A percentile compares a stretch with the other conserved stretches of the same genome.
These are phyloP conservation scores for Trichoderma aggressivum DNA, from an alignment of 2,329 filamentous ascomycete species.

Conservation along the genomic window DNA sequence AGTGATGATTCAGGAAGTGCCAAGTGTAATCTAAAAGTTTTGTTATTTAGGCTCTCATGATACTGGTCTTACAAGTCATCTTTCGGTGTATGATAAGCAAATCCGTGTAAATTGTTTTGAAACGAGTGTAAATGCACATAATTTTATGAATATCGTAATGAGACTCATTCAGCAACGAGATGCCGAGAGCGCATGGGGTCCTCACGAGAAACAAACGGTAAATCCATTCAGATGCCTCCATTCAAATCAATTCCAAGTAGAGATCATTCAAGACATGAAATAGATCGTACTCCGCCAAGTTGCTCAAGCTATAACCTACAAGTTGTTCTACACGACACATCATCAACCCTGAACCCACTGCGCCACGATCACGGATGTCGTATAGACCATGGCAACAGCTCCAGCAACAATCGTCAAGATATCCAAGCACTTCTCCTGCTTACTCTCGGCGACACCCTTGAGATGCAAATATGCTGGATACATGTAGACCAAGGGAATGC, in stretches of 20 bases:
- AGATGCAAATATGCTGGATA: slow-evolving; percentile 71
- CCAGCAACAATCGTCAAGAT: slow-evolving; percentile 61
- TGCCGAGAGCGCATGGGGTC: not conserved
- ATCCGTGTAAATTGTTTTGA: not conserved
- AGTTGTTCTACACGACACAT: not conserved
- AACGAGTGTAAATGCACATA: not conserved
- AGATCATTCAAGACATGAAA: not conserved
- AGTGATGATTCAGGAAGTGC: not conserved
- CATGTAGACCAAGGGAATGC: slow-evolving; percentile 73
- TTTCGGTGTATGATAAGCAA: not conserved
- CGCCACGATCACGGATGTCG: slow-evolving; percentile 57
- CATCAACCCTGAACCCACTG: slow-evolving; percentile 32
- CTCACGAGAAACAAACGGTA: not conserved
- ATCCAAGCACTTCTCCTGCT: slow-evolving; percentile 56
- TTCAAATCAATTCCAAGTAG: not conserved
- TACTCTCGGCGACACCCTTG: slow-evolving; percentile 59
- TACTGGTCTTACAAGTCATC: not conserved
- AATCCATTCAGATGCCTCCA: not conserved
- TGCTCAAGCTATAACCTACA: not conserved
- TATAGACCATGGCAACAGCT: slow-evolving; percentile 66
- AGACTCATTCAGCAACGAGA: not conserved
- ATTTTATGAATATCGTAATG: not conserved
- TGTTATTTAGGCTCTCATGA: not conserved
- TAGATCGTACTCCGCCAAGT: not conserved
- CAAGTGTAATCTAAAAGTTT: not conserved